phyloP scores from a whole-genome alignment of 345 rosid species.

The Trapa bicornis region DNA sequence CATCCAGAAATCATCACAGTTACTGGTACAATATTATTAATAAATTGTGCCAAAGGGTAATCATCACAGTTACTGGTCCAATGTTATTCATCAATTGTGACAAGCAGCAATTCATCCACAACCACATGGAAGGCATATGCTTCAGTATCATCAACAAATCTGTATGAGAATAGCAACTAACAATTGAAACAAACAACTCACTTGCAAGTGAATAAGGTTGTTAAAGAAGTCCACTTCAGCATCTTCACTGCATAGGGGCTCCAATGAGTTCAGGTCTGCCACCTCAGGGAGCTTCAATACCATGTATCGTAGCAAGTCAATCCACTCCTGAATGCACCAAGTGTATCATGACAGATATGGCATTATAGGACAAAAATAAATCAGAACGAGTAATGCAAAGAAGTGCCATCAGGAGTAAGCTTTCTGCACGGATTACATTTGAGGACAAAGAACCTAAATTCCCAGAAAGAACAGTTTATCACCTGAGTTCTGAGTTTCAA shows the following conservation, averaged over 20 bases:
- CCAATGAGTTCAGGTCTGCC: conserved; percentile 39
- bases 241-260: conserved; percentile 65
- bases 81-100: background rate
- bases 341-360: conserved; percentile 3
- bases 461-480: background rate
- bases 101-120: background rate
- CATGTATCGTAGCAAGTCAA: conserved; percentile 68
- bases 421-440: background rate
- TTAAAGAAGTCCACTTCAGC: conserved; percentile 80
- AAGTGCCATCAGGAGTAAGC: background rate
- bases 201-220: conserved; percentile 70
- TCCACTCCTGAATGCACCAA: conserved; percentile 63
- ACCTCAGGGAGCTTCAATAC: conserved; percentile 66
- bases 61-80: background rate
- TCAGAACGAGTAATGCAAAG: background rate
- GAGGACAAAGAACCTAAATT: background rate
- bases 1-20: background rate
- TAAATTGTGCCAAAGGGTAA: background rate
- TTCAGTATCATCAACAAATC: background rate
- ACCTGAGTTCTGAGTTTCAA: background rate
- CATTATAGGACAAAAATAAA: background rate
- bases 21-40: background rate
- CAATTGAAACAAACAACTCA: conserved; percentile 11
- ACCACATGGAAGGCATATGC: background rate
- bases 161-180: background rate